Percentiles rank a stretch among this genome's conserved stretches.
Evolutionary conservation across 2,329 filamentous ascomycete genomes (phyloP).

Genomic region (Chaetomium strumarium): DNA sequence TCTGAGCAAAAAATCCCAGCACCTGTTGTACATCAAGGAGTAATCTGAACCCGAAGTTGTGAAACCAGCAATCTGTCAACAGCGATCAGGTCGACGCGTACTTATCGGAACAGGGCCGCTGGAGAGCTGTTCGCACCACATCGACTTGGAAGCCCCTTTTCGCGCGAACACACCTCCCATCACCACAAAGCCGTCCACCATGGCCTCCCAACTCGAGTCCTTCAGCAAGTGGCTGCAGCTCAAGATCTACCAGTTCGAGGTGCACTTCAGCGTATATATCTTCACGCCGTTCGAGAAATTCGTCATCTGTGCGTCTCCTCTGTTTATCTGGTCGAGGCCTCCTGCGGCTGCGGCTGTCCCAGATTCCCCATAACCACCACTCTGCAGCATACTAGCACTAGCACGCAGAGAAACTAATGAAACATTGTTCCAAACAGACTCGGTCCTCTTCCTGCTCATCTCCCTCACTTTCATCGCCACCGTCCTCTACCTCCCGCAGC

Average conservation of each 20-base stretch:
- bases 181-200: constrained; percentile 24
- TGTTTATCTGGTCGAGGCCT: background rate
- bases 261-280: constrained; percentile 96
- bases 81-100: too few relatives aligned
- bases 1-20: too few relatives aligned
- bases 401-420: background rate
- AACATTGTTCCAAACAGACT: constrained; percentile 51
- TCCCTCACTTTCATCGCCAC: constrained; percentile 81
- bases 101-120: too few relatives aligned
- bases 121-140: background rate
- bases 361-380: background rate
- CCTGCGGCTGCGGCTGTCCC: too few relatives aligned
- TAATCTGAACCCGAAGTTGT: too few relatives aligned
- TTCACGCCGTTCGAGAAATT: constrained; percentile 94
- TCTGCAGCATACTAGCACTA: background rate
- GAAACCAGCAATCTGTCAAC: too few relatives aligned
- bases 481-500: constrained; percentile 88
- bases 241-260: constrained; percentile 98
- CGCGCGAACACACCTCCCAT: background rate
- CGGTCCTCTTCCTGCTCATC: constrained; percentile 83
- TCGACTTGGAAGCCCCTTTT: background rate
- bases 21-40: too few relatives aligned
- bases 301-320: constrained; percentile 72
- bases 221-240: constrained; percentile 82
- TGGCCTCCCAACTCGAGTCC: constrained; percentile 41